Conservation (phyloP, 176 grass and related monocot species). For the Triticum turgidum region DNA sequence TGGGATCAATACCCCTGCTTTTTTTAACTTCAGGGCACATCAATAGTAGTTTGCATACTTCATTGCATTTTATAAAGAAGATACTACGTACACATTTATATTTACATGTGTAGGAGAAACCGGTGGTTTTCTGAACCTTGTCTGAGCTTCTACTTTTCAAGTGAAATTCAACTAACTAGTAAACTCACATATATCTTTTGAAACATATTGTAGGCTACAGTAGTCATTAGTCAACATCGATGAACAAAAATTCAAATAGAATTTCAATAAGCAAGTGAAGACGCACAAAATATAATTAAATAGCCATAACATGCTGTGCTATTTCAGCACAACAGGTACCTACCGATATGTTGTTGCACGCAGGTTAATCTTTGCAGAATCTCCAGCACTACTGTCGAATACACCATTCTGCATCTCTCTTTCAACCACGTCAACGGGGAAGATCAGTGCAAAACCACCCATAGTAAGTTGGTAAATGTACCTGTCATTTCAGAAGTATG, state of each 20-base stretch:
- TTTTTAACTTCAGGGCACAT: background rate
- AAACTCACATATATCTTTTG: background rate
- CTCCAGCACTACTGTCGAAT: slow-evolving; percentile 34
- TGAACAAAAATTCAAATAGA: background rate
- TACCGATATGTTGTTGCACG: slow-evolving; percentile 76
- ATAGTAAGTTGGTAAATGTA: slow-evolving; percentile 96
- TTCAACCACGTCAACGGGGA: slow-evolving; percentile 68
- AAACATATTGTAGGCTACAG: background rate
- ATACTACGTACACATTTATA: background rate
- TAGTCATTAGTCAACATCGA: background rate
- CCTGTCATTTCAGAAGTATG: slow-evolving; percentile 38
- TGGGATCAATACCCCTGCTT: background rate
- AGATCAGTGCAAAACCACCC: slow-evolving; percentile 84
- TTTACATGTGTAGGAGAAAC: background rate
- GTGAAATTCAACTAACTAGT: background rate
- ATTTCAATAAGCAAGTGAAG: background rate
- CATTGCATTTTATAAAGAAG: background rate
- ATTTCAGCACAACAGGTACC: background rate
- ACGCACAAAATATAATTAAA: background rate
- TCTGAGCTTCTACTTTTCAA: background rate
- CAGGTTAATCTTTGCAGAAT: slow-evolving; percentile 86
- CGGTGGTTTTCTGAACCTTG: background rate
- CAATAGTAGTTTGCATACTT: background rate
- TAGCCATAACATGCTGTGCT: background rate
- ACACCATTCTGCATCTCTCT: slow-evolving; percentile 31